A percentile compares a stretch with the other conserved stretches of the same genome.
phyloP scores from a whole-genome alignment of 2,329 filamentous ascomycete species.

The Thielaviopsis punctulata region DNA sequence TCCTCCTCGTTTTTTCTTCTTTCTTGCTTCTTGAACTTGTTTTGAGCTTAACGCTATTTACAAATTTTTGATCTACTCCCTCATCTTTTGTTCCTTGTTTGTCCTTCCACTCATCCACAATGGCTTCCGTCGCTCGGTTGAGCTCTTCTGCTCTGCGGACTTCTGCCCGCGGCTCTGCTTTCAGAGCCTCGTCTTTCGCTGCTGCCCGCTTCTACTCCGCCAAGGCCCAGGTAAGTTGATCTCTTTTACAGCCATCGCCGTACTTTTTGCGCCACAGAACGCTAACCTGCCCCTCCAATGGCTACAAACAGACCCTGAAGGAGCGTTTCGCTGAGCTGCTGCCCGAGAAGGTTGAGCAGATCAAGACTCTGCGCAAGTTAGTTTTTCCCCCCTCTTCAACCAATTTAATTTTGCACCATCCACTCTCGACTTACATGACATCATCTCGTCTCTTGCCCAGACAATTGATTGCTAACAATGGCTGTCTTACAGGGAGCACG shows the following conservation, averaged over 20 bases:
- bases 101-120: slow-evolving; percentile 28
- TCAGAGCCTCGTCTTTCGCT: slow-evolving; percentile 61
- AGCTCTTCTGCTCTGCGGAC: slow-evolving; percentile 68
- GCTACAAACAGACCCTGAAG: slow-evolving; percentile 60
- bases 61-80: slow-evolving; percentile 14
- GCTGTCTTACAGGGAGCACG: slow-evolving; percentile 52
- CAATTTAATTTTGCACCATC: neutral
- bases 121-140: slow-evolving; percentile 72
- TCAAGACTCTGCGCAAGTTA: slow-evolving; percentile 96
- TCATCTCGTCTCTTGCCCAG: neutral
- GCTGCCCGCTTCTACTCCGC: slow-evolving; percentile 81
- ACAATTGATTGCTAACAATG: slow-evolving; percentile 14
- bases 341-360: slow-evolving; percentile 93
- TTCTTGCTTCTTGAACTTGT: slow-evolving; percentile 14
- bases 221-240: slow-evolving; percentile 60
- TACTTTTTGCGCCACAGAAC: neutral
- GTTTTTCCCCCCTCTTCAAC: slow-evolving; percentile 19
- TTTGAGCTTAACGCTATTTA: slow-evolving; percentile 3
- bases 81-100: slow-evolving; percentile 17
- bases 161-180: slow-evolving; percentile 48
- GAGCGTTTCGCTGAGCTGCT: slow-evolving; percentile 94
- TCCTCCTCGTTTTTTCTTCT: slow-evolving; percentile 13
- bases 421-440: neutral
- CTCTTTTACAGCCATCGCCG: neutral
- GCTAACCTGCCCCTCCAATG: slow-evolving; percentile 12